phyloP scores from a whole-genome alignment of 805 yeast species.

The Starmerella cellae region DNA sequence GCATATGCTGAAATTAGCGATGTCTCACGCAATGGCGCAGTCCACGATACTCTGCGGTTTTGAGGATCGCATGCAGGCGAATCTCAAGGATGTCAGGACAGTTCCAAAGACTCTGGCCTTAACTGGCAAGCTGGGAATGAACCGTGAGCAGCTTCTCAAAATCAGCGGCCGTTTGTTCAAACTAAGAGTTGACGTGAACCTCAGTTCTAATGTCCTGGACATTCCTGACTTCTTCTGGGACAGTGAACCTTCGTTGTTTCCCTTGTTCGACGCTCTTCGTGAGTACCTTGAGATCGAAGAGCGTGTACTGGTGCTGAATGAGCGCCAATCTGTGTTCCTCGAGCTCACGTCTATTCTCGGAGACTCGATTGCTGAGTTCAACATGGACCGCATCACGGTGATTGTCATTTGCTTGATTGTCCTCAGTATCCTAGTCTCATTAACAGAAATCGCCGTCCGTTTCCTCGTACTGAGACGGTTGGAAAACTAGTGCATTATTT shows the following conservation, averaged over 20 bases:
- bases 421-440: constrained; percentile 52
- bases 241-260: constrained; percentile 84
- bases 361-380: constrained; percentile 85
- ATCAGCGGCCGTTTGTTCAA: constrained; percentile 86
- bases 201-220: constrained; percentile 79
- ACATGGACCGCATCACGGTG: constrained; percentile 83
- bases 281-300: constrained; percentile 92
- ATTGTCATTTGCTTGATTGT: constrained; percentile 75
- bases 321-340: constrained; percentile 81
- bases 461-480: constrained; percentile 10
- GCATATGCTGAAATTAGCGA: constrained; percentile 78
- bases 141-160: constrained; percentile 68
- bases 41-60: constrained; percentile 82
- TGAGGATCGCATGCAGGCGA: constrained; percentile 80
- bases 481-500: neutral
- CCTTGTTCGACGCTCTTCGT: constrained; percentile 74
- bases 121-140: constrained; percentile 76
- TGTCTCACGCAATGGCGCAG: constrained; percentile 95
- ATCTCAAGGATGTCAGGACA: constrained; percentile 71
- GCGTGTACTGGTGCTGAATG: constrained; percentile 84
- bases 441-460: constrained; percentile 20
- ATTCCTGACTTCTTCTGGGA: constrained; percentile 97
- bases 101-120: constrained; percentile 81
- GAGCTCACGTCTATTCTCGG: constrained; percentile 88
- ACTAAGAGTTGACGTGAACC: constrained; percentile 81